Percentiles rank a stretch among this genome's conserved stretches.
Conservation (phyloP, 352 stramenopile species). For the Pythium aristosporum region DNA sequence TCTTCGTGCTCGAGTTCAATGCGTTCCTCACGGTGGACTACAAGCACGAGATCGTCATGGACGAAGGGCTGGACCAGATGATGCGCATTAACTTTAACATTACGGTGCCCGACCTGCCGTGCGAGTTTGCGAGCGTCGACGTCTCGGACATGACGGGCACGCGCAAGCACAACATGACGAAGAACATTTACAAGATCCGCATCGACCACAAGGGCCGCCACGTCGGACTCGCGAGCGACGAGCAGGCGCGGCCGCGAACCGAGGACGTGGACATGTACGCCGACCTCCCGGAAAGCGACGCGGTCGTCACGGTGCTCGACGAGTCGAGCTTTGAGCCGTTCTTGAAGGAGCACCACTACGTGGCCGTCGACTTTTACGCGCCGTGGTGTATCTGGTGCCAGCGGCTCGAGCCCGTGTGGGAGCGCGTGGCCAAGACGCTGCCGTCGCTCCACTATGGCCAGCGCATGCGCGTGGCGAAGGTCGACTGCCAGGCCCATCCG, state of each 20-base stretch:
- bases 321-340: conserved; percentile 92
- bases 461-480: conserved; percentile 76
- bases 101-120: conserved; percentile 96
- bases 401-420: conserved; percentile 95
- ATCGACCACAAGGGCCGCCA: conserved; percentile 83
- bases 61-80: conserved; percentile 80
- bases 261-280: conserved; percentile 64
- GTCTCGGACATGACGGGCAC: conserved; percentile 97
- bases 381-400: conserved; percentile 98
- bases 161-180: conserved; percentile 97
- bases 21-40: conserved; percentile 84
- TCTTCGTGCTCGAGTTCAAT: conserved; percentile 91
- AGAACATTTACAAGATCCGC: conserved; percentile 97
- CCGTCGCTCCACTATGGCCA: conserved; percentile 83
- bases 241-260: conserved; percentile 76
- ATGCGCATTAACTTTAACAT: conserved; percentile 99
- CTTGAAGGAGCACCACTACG: conserved; percentile 93
- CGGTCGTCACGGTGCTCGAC: conserved; percentile 70
- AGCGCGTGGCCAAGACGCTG: conserved; percentile 91
- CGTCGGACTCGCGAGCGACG: conserved; percentile 87
- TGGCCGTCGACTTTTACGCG: conserved; percentile 96
- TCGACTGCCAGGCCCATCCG: conserved; percentile 94
- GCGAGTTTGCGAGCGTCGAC: conserved; percentile 96
- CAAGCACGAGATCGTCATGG: conserved; percentile 89
- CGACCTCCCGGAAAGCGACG: conserved; percentile 75